Base-by-base conservation (phyloP, 2,329 filamentous ascomycete genomes). In the Aaosphaeria pasadenensis region DNA sequence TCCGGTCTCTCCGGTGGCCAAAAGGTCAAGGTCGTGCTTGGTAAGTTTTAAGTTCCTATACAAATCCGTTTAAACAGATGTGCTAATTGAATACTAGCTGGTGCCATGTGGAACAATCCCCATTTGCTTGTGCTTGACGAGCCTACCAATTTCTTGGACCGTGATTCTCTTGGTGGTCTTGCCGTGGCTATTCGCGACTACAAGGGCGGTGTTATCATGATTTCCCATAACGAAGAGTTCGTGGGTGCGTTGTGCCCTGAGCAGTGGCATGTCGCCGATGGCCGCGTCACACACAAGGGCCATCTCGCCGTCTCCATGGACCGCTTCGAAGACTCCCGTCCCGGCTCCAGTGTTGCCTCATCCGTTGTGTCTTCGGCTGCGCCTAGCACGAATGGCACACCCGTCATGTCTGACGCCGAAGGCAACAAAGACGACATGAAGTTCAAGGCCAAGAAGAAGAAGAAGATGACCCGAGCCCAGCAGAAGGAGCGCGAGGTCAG, bases 191-290 rank as follows among this genome's bases (percentile, higher is more conserved):
- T 99, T 64, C 89, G 91, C 59, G 94, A 97, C 68, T 99, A 95
- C 84, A 95, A 91, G 78, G 94, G 94, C 58, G 94, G 94, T 72
- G 94, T 99, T 2, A 91, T 99, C 56, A 95, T 99, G 86, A 99
- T 99, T 73, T 96, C 91, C 53, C 94, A 99, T 77, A 97, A 99
- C 82, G 91, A 97, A 69, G 94, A 99, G 72, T 99, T 99, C 64
- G 91, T 99, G 44, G 91, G 92, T 50, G 92, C 92, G 3, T 84
- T 99, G 7, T 94, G 94, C 74, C 89, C 88, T 4, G 95, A 99
- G 77, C 91, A 97, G 74, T 95, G 94, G 89, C 88, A 95, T 72
- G 89, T 99, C 56, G 86, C 84, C 47, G 89, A 92, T 62, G 94
- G 94, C 2, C 86, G 87, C 43, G 86, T 99, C 52, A 88, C 89